These are phyloP conservation scores for Suillus cothurnatus DNA, from an alignment of 768 basidiomycete species.

Conservation along the genomic window DNA sequence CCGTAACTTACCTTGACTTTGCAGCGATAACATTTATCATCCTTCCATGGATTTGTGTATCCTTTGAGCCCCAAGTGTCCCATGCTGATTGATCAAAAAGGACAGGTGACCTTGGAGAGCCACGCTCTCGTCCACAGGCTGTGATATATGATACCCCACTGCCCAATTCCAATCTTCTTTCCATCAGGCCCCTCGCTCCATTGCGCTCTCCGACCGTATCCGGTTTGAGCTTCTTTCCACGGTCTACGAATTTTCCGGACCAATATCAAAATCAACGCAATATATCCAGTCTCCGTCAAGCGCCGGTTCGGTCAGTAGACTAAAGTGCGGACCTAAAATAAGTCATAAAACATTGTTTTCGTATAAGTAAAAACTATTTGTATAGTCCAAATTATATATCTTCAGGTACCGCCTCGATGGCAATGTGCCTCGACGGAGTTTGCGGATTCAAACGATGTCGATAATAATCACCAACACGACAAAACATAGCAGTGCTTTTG, in stretches of 20 bases:
- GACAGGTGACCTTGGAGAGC: background rate
- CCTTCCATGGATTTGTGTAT: background rate
- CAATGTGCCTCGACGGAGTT: slow-evolving; percentile 3
- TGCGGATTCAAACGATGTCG: background rate
- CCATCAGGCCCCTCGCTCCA: background rate
- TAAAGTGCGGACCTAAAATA: background rate
- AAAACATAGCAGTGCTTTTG: background rate
- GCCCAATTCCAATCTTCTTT: background rate
- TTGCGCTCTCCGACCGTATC: background rate
- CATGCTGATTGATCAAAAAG: background rate
- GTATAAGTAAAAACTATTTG: background rate
- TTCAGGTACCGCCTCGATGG: background rate
- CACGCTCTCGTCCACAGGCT: background rate
- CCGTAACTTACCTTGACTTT: background rate
- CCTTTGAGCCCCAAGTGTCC: background rate
- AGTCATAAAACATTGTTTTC: background rate
- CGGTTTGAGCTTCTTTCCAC: background rate
- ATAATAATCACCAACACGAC: background rate
- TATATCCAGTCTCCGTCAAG: background rate
- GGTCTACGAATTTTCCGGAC: background rate
- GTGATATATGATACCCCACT: background rate
- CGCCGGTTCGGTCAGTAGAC: background rate
- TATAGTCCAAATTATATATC: background rate
- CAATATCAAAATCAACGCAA: background rate
- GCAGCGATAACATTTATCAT: background rate